Percentiles rank a stretch among this genome's conserved stretches.
phyloP scores from a whole-genome alignment of 2,329 filamentous ascomycete species.

The Reticulascus tulasneorum region DNA sequence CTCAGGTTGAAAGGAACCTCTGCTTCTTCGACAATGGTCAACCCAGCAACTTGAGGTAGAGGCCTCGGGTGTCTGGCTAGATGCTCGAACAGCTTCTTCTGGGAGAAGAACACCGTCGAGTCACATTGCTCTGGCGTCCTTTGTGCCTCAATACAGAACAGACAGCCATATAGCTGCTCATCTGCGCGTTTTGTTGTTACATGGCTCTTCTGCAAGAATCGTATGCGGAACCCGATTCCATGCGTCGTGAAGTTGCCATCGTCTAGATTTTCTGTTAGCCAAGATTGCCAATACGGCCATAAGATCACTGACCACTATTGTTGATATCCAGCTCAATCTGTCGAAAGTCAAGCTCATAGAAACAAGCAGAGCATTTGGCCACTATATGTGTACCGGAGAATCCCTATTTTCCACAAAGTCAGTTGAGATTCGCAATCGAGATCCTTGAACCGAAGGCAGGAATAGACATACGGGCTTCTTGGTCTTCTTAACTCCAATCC shows the following conservation, averaged over 20 bases:
- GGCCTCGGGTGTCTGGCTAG: conserved; percentile 51
- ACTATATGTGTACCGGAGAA: conserved; percentile 37
- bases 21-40: conserved; percentile 43
- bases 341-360: conserved; percentile 50
- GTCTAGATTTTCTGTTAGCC: conserved; percentile 24
- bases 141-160: conserved; percentile 49
- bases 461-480: conserved; percentile 44
- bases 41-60: conserved; percentile 42
- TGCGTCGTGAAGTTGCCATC: conserved; percentile 43
- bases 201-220: conserved; percentile 55
- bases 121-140: conserved; percentile 50
- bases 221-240: conserved; percentile 46
- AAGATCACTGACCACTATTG: conserved; percentile 35
- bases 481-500: conserved; percentile 45
- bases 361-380: conserved; percentile 49
- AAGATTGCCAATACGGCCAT: neutral
- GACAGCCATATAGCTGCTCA: conserved; percentile 50
- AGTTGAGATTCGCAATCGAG: neutral
- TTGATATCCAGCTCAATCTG: conserved; percentile 49
- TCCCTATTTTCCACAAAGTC: conserved; percentile 26
- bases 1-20: conserved; percentile 33
- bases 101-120: conserved; percentile 53
- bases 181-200: conserved; percentile 45
- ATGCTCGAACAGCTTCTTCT: conserved; percentile 49
- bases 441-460: neutral